Conservation (phyloP, 192 early-diverging fungal species). For the Jimgerdemannia flammicorona region DNA sequence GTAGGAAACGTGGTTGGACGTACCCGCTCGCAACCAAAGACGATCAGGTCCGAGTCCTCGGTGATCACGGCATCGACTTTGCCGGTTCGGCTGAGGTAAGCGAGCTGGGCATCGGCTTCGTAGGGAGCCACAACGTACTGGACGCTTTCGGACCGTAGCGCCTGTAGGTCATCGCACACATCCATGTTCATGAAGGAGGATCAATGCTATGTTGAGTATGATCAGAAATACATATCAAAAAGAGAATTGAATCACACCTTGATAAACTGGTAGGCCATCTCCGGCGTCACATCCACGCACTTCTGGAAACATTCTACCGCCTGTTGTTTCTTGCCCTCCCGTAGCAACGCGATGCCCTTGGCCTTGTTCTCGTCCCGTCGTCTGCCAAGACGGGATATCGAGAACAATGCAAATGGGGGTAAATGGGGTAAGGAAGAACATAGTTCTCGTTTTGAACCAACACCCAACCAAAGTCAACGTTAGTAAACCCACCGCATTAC, state of each 20-base stretch:
- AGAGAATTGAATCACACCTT: conserved; percentile 36
- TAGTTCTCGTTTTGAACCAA: not conserved
- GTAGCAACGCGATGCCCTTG: conserved; percentile 52
- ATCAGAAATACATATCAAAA: not conserved
- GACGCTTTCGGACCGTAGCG: conserved; percentile 57
- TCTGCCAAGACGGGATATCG: conserved; percentile 19
- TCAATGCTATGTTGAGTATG: not conserved
- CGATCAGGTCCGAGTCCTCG: conserved; percentile 94
- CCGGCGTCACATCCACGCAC: conserved; percentile 78
- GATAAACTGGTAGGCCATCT: conserved; percentile 79
- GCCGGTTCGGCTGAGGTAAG: conserved; percentile 67
- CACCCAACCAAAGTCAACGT: not conserved
- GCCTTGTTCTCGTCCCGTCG: conserved; percentile 53
- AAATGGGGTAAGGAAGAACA: too few species aligned
- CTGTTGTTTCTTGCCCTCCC: conserved; percentile 48
- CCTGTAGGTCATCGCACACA: conserved; percentile 23
- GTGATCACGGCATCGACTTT: conserved; percentile 80
- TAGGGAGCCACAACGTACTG: conserved; percentile 90
- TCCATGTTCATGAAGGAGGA: too few species aligned
- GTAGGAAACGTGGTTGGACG: not conserved
- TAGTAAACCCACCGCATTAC: too few species aligned
- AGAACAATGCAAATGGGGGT: too few species aligned
- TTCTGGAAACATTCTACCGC: conserved; percentile 73
- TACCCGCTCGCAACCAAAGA: conserved; percentile 83
- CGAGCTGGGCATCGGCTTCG: conserved; percentile 96